Conservation (phyloP, 192 early-diverging fungal genomes). For the Coemansia sp. region DNA sequence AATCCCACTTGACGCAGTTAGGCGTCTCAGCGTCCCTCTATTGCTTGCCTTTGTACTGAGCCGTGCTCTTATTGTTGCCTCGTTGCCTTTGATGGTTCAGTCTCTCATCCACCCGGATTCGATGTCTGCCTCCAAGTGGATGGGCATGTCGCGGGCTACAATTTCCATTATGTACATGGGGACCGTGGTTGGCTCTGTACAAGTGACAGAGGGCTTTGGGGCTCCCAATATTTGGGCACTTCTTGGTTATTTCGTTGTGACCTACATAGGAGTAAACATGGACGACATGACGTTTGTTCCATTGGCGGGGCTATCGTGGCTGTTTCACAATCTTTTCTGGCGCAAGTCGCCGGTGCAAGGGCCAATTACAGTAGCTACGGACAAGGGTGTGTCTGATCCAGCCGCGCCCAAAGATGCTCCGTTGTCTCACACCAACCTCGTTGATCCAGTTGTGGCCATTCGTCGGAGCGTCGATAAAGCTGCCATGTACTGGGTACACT, state of each 20-base stretch:
- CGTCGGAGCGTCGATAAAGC: slow-evolving; percentile 11
- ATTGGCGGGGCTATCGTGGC: not conserved
- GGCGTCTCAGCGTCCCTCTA: not conserved
- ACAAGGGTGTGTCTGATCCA: not conserved
- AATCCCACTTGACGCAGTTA: not conserved
- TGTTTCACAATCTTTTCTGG: too few relatives aligned
- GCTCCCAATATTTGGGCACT: not conserved
- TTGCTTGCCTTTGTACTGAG: slow-evolving; percentile 5
- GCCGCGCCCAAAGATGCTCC: not conserved
- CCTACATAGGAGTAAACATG: not conserved
- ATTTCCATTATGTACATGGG: not conserved
- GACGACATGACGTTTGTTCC: not conserved
- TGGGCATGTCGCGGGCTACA: not conserved
- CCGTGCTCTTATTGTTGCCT: not conserved
- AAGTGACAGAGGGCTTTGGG: not conserved
- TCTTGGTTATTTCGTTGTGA: not conserved
- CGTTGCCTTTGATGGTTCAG: not conserved
- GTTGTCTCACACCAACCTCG: not conserved
- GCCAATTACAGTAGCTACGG: not conserved
- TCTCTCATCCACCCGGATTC: not conserved
- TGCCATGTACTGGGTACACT: slow-evolving; percentile 9
- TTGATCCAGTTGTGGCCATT: slow-evolving; percentile 2
- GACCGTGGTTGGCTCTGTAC: not conserved
- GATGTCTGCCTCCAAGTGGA: not conserved
- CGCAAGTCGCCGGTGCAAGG: not conserved